A percentile compares a stretch with the other conserved stretches of the same genome.
Evolutionary conservation across 1,284 basidiomycete genomes (phyloP).

Genomic region (Fomitopsis schrenkii): DNA sequence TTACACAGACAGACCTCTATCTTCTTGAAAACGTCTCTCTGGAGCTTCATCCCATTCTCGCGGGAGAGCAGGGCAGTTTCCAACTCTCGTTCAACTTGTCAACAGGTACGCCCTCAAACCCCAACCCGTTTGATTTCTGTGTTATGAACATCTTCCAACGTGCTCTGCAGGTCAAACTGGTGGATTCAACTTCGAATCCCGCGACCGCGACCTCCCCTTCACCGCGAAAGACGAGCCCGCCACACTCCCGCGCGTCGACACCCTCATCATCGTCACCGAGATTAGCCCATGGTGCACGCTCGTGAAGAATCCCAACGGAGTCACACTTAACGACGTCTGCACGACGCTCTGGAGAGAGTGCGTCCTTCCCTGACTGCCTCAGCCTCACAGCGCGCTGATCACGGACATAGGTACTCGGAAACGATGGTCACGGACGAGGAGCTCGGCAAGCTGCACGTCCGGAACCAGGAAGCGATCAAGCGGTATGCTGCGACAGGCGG

Average conservation of each 20-base stretch:
- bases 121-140: not conserved
- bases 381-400: not conserved
- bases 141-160: not conserved
- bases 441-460: conserved; percentile 51
- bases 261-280: conserved; percentile 70
- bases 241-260: conserved; percentile 70
- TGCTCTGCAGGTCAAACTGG: conserved; percentile 44
- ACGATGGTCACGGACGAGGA: conserved; percentile 63
- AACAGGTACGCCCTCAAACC: conserved; percentile 40
- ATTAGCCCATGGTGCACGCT: conserved; percentile 77
- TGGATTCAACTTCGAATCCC: conserved; percentile 54
- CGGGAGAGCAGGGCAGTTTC: conserved; percentile 43
- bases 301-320: conserved; percentile 66
- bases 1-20: conserved; percentile 72
- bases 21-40: conserved; percentile 58
- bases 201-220: conserved; percentile 61
- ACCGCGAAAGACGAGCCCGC: conserved; percentile 71
- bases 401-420: conserved; percentile 54
- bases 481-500: conserved; percentile 47
- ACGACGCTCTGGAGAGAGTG: conserved; percentile 68
- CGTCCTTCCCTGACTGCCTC: conserved; percentile 21
- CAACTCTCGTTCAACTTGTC: conserved; percentile 70
- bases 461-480: conserved; percentile 67
- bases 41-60: conserved; percentile 68
- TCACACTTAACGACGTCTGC: conserved; percentile 70